Evolutionary conservation across 2,329 filamentous ascomycete genomes (phyloP).

Genomic region (Anthostomella pinea): DNA sequence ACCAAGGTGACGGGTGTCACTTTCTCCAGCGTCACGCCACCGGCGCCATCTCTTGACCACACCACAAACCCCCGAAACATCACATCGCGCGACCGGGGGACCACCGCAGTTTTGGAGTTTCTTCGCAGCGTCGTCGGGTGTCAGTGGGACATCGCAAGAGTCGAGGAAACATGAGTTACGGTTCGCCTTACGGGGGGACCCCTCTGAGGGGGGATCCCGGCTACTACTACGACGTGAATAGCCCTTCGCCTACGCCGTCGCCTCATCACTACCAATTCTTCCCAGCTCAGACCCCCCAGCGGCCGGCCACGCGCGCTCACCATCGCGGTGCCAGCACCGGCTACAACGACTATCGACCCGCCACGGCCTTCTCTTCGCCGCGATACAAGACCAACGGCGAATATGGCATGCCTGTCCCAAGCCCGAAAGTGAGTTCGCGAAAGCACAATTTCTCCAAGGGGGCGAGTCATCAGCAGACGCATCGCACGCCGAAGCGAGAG

Average conservation of each 20-base stretch:
- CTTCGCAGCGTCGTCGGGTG: conserved; percentile 23
- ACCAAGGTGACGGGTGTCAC: conserved; percentile 58
- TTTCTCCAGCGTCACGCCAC: conserved; percentile 46
- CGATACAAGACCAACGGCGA: conserved; percentile 61
- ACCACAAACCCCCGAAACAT: conserved; percentile 14
- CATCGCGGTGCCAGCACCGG: conserved; percentile 43
- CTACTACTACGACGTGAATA: conserved; percentile 52
- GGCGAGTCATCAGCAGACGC: conserved; percentile 36
- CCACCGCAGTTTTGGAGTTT: conserved; percentile 16
- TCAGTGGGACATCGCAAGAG: conserved; percentile 34
- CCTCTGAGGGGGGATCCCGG: conserved; percentile 41
- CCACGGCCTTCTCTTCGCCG: conserved; percentile 55
- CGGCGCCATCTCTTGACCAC: conserved; percentile 36
- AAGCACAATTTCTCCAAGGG: conserved; percentile 37
- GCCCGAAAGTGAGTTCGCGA: conserved; percentile 58
- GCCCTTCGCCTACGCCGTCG: conserved; percentile 56
- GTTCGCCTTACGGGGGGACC: conserved; percentile 46
- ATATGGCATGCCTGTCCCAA: conserved; percentile 55
- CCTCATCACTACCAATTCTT: conserved; percentile 52
- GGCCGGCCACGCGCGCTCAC: conserved; percentile 54
- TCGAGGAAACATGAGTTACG: conserved; percentile 39
- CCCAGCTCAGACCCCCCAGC: conserved; percentile 44
- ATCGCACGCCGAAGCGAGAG: conserved; percentile 22
- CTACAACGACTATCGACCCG: conserved; percentile 41
- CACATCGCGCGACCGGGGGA: conserved; percentile 5